Base-by-base conservation (phyloP, 495 filamentous ascomycete genomes). In the Gamarada debralockiae region DNA sequence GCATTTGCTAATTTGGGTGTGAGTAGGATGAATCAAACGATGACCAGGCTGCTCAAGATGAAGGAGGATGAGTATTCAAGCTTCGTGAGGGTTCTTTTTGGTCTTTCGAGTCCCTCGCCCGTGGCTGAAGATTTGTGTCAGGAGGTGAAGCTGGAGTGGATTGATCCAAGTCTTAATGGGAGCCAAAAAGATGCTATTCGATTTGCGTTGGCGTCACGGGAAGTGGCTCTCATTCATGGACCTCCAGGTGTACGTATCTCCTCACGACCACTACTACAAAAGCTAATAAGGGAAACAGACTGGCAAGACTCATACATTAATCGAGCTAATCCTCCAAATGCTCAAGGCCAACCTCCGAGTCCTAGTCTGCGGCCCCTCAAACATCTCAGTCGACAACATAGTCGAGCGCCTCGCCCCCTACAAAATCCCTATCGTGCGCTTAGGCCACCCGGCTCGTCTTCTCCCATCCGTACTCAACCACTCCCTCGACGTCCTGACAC, bases 351-450 rank as follows among this genome's bases (percentile, higher is more conserved):
- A 84, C 13, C 77, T 81, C 37, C 81, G 90, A 1, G 70, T 97
- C 14, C 78, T 99, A 2, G 92, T 99, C 17, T 99, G 93, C 64
- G 93, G 93, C 0, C 93, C 93, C 0, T 95, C 89, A 9, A 99
- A 99, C 64, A 90, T 99, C 45, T 92, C 89, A 0, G 93, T 97
- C 1, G 93, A 99, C 73, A 99, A 99, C 62, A 97, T 99, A 53
- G 91, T 96, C n/a, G 92, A 97, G 69, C 81, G 95, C 9, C 78
- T 97, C 0, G 78, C 90, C 0, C 83, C 87, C 0, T 86, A 88
- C 54, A 87, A 87, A 56, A 76, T 97, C 1, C 88, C 92, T 0
- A 87, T 97, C 48, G 79, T 97, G 51, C 86, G 93, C 0, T 80
- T 98, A 0, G 93, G 93, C 0, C 93, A 97, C 68, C 93, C 95